Evolutionary conservation across 164 flowering plant genomes (phyloP).

Genomic region (Cinnamomum chago): DNA sequence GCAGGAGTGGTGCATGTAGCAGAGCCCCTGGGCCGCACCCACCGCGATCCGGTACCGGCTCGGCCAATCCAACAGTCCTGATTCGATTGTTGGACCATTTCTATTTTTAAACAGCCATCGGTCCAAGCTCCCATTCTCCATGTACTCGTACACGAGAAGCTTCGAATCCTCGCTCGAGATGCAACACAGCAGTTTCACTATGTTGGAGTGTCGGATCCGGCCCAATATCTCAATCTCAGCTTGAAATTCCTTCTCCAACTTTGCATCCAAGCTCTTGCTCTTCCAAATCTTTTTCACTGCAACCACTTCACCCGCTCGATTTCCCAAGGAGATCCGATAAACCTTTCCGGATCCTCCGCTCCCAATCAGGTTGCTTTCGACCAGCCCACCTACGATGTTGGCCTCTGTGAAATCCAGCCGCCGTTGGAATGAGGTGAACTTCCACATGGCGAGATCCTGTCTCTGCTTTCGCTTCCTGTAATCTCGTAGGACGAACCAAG

Average conservation of each 20-base stretch:
- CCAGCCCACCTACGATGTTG: conserved; percentile 30
- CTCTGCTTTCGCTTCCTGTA: conserved; percentile 18
- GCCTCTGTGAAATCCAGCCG: conserved; percentile 34
- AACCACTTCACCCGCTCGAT: conserved; percentile 25
- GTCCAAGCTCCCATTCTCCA: conserved; percentile 60
- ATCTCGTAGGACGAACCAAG: conserved; percentile 10
- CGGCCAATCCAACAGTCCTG: conserved; percentile 52
- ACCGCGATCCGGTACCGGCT: conserved; percentile 54
- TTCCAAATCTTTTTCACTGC: conserved; percentile 68
- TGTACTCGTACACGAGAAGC: conserved; percentile 70
- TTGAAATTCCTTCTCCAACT: conserved; percentile 48
- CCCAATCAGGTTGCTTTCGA: conserved; percentile 41
- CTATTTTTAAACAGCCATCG: conserved; percentile 45
- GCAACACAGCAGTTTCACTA: conserved; percentile 58
- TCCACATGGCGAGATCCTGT: conserved; percentile 23
- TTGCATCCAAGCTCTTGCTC: conserved; percentile 30
- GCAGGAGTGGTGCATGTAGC: conserved; percentile 71
- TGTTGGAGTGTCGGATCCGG: conserved; percentile 52
- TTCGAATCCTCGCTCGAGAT: conserved; percentile 45
- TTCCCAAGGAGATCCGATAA: conserved; percentile 30
- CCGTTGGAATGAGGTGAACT: conserved; percentile 48
- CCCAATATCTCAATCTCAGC: conserved; percentile 61
- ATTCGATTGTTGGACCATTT: neutral
- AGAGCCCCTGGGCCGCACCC: conserved; percentile 69
- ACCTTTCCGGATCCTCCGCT: conserved; percentile 74